phyloP scores from a whole-genome alignment of 495 filamentous ascomycete species.

The Aspergillus sparsus region DNA sequence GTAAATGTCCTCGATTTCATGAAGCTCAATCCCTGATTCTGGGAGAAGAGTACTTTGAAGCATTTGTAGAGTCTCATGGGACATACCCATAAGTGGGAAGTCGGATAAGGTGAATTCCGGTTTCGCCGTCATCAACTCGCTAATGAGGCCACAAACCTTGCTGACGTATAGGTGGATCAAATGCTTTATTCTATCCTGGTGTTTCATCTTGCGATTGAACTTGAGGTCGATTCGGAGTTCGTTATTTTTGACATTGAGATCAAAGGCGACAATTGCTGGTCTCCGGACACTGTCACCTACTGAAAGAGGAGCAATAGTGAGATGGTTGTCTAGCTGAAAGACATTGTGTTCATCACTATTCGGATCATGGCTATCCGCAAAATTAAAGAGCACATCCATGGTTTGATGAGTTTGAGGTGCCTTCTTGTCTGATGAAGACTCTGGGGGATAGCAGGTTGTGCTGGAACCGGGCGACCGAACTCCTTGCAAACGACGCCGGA shows the following conservation, averaged over 20 bases:
- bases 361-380: neutral
- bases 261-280: neutral
- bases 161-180: neutral
- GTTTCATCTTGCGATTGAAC: conserved; percentile 10
- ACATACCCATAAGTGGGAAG: conserved; percentile 8
- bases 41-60: conserved; percentile 6
- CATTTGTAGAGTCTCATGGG: neutral
- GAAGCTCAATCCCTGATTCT: neutral
- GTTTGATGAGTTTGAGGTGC: neutral
- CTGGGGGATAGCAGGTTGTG: conserved; percentile 4
- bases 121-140: neutral
- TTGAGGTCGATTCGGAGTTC: conserved; percentile 6
- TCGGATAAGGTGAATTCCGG: conserved; percentile 7
- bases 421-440: neutral
- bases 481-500: conserved; percentile 16
- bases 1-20: conserved; percentile 15
- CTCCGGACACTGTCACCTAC: neutral
- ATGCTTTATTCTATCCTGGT: conserved; percentile 1
- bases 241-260: neutral
- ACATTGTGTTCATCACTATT: neutral
- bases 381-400: conserved; percentile 18
- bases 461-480: conserved; percentile 33
- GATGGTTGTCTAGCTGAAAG: neutral
- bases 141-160: neutral
- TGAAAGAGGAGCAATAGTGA: neutral